Base-by-base conservation (phyloP, 2,329 filamentous ascomycete genomes). In the Dactylellina leptospora region DNA sequence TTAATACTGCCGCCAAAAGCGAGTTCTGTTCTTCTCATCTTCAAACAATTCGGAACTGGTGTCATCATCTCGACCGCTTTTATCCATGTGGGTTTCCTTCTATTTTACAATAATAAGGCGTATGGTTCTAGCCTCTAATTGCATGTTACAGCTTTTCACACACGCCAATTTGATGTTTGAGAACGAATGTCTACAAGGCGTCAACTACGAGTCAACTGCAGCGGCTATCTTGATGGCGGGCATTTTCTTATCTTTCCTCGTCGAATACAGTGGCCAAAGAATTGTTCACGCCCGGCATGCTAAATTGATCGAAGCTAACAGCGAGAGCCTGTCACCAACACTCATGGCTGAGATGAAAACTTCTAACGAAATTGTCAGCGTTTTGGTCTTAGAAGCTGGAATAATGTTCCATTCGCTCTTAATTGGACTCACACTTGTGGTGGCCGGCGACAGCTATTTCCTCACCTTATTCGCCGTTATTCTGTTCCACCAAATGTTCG, bases 401-500 rank as follows among this genome's bases (percentile, higher is more conserved):
- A 87, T 92, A 54, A 83, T 92, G 38, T 92, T 92, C 80, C 89
- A 92, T 80, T 91, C 88, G 0, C 82, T 90, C 10, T 50, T 59
- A 27, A 71, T 90, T 36, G 86, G 86, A 20, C 78, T 89, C 33
- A 88, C 87, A 0, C 82, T 88, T 1, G 85, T 86, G n/a, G 85
- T 87, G 1, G 82, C 85, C 0, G 84, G 82, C 1, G 85, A 87
- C 74, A 81, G 80, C 36, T 84, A 83, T 75, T 86, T 86, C 79
- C 77, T 83, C 59, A 85, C 84, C 1, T 81, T 87, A n/a, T 85
- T 86, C 69, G 78, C 85, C 44, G 89, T 92, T 59, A 90, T 92
- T 64, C 80, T 91, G 61, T 91, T 92, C 81, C 90, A 92, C 77
- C 90, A 92, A 76, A 86, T 90, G 82, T 91, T 93, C 75, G 89